These are phyloP conservation scores for Melocanna baccifera DNA, from an alignment of 176 grass and related monocot species.

Conservation along the genomic window DNA sequence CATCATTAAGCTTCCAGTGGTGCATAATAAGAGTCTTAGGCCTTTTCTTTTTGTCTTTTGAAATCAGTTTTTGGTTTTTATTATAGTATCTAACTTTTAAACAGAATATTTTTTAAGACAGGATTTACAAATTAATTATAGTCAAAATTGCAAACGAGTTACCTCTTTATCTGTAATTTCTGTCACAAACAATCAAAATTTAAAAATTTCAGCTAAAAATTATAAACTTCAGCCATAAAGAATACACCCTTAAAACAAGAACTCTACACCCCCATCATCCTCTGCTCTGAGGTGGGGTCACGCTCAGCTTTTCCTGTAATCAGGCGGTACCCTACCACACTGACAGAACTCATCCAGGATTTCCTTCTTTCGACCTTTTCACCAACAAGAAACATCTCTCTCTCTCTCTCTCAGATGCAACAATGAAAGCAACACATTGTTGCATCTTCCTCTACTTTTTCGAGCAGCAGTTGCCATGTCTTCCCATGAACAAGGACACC, in stretches of 20 bases:
- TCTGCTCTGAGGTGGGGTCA: constrained; percentile 2
- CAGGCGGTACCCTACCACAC: neutral
- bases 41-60: too few relatives aligned
- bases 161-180: too few relatives aligned
- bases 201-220: too few relatives aligned
- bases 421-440: neutral
- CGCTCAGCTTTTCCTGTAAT: neutral
- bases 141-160: too few relatives aligned
- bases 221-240: too few relatives aligned
- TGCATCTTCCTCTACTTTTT: neutral
- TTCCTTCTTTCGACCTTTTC: neutral
- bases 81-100: too few relatives aligned
- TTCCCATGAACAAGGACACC: neutral
- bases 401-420: too few relatives aligned
- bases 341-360: neutral
- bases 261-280: neutral
- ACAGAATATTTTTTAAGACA: too few relatives aligned
- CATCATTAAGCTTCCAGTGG: neutral
- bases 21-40: neutral
- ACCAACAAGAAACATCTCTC: constrained; percentile 11
- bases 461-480: neutral
- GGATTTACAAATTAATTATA: too few relatives aligned
- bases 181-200: too few relatives aligned
- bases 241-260: neutral
- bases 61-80: too few relatives aligned